These are phyloP conservation scores for Sungouiozyma ichnusensis DNA, from an alignment of 805 yeast genomes.

Conservation along the genomic window DNA sequence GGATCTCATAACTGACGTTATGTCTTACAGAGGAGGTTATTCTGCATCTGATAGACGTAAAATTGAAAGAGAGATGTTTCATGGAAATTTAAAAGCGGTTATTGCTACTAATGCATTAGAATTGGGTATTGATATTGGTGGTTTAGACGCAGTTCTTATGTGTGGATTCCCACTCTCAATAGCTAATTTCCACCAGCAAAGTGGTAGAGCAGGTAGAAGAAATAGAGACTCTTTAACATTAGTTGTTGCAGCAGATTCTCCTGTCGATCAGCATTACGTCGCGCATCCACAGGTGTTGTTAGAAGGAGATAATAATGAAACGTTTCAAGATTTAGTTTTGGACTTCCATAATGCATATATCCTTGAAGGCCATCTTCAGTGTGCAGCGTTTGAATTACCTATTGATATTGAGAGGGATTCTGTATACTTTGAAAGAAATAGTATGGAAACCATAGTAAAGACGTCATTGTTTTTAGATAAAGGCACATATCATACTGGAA, in stretches of 20 bases:
- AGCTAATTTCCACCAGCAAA: conserved; percentile 85
- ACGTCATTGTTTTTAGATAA: conserved; percentile 32
- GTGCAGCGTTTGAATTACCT: conserved; percentile 87
- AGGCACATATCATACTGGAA: conserved; percentile 44
- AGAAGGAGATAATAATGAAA: conserved; percentile 36
- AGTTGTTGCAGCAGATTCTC: conserved; percentile 71
- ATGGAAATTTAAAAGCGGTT: conserved; percentile 74
- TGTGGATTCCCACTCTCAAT: conserved; percentile 89
- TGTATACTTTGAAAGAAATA: conserved; percentile 38
- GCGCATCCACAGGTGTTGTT: conserved; percentile 33
- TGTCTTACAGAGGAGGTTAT: conserved; percentile 95
- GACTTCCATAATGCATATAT: conserved; percentile 54
- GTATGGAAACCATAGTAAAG: conserved; percentile 28
- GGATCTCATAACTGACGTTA: conserved; percentile 50
- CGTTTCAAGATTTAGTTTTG: conserved; percentile 48
- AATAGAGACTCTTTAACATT: conserved; percentile 75
- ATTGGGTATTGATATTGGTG: conserved; percentile 90
- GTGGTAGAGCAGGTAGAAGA: conserved; percentile 95
- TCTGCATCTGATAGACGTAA: conserved; percentile 74
- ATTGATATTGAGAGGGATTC: conserved; percentile 43
- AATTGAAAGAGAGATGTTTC: conserved; percentile 85
- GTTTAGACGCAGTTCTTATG: conserved; percentile 79
- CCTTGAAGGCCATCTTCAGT: conserved; percentile 77
- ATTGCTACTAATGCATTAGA: conserved; percentile 94
- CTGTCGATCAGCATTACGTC: conserved; percentile 79